Percentiles rank a stretch among this genome's conserved stretches.
These are phyloP conservation scores for Blepharisma undulans DNA, from an alignment of 169 alveolate genomes.

Conservation along the genomic window DNA sequence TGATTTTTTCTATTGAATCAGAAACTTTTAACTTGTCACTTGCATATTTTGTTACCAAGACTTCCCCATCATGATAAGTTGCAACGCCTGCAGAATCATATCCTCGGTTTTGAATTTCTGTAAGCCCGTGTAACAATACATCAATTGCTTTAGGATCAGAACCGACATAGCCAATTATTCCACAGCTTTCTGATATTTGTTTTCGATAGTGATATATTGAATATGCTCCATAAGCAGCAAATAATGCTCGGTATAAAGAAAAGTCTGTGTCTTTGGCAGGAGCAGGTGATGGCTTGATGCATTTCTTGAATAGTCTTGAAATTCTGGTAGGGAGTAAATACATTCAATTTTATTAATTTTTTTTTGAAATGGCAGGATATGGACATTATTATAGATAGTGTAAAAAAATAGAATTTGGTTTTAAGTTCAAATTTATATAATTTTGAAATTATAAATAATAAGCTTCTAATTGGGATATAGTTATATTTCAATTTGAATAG, in stretches of 20 bases:
- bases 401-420: not conserved
- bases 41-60: conserved; percentile 88
- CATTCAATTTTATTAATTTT: not conserved
- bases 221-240: not conserved
- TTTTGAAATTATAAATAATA: too few species aligned
- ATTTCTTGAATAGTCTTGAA: not conserved
- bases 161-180: conserved; percentile 92
- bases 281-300: not conserved
- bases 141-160: conserved; percentile 79
- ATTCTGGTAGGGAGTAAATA: not conserved
- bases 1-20: conserved; percentile 86
- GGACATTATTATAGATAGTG: not conserved
- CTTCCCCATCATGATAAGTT: conserved; percentile 80
- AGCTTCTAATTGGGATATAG: too few species aligned
- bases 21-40: conserved; percentile 63
- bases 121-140: conserved; percentile 83
- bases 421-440: not conserved
- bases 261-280: not conserved
- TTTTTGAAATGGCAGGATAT: not conserved
- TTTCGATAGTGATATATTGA: not conserved
- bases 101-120: conserved; percentile 92
- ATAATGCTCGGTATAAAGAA: not conserved
- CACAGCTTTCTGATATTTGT: conserved; percentile 43
- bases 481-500: too few species aligned
- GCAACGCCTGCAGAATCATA: conserved; percentile 96